Base-by-base conservation (phyloP, 1,284 basidiomycete species). In the Neolentinus lepideus region DNA sequence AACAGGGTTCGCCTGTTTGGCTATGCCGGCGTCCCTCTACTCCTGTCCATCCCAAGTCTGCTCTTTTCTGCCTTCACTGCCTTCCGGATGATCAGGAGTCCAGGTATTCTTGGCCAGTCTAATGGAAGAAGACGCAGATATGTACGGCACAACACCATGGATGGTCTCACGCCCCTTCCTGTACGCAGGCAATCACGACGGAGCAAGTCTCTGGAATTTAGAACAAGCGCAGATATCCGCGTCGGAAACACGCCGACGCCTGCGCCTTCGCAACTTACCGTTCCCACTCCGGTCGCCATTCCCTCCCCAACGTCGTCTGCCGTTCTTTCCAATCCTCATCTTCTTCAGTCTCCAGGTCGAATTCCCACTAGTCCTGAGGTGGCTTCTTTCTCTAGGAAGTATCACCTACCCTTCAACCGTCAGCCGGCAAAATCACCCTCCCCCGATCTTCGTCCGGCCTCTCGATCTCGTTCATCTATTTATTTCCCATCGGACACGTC, bases 1-100 rank as follows among this genome's bases (percentile, higher is more conserved):
- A 55, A 2, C 54, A 87, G 84, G 85, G 71, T 80, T 46, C 77
- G 83, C 53, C 75, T 85, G 54, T 60, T 84, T 14, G 78, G 81
- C 53, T 85, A 83, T 62, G 77, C 83, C 9, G 85, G 83, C 26
- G 64, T 75, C 19, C 76, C 82, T 0, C 72, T 83, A 59, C 56
- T 81, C 33, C 64, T 81, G 14, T 71, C 75, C 2, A 63, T 84
- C 16, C 83, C 84, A 2, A 79, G 76, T 43, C 67, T 84, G 31
- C 67, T 72, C 56, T 62, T 81, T 11, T 81, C 80, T 21, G 61
- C 75, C 29, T 58, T 69, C n/a, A 77, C 80, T 2, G 67, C 75
- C 33, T 54, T 65, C 46, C 69, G 70, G 14, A 63, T 79, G 2
- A 58, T 65, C 48, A 68, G 68, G 54, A 71, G 62, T 27, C 62